Percentiles rank a stretch among this genome's conserved stretches.
phyloP scores from a whole-genome alignment of 2,329 filamentous ascomycete genomes.

The Penicillium sp. region DNA sequence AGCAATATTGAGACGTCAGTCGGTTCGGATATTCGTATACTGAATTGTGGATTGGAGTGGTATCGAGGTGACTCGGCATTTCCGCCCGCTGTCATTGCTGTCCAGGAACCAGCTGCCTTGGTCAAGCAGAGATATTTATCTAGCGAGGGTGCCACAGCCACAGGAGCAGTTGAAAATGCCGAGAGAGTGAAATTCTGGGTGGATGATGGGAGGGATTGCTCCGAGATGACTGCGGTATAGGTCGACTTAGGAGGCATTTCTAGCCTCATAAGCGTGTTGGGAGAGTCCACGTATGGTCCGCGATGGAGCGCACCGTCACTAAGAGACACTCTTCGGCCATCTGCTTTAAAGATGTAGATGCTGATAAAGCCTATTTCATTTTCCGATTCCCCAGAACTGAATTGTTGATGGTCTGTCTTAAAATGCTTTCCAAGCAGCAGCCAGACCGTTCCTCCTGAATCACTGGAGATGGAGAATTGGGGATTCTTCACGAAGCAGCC shows the following conservation, averaged over 20 bases:
- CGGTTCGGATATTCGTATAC: slow-evolving; percentile 54
- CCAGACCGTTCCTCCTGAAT: slow-evolving; percentile 67
- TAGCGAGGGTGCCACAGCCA: slow-evolving; percentile 61
- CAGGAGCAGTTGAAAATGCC: slow-evolving; percentile 66
- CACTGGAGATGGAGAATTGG: slow-evolving; percentile 56
- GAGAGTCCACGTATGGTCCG: slow-evolving; percentile 88
- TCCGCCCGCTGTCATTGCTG: slow-evolving; percentile 74
- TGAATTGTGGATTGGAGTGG: slow-evolving; percentile 84
- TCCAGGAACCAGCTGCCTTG: slow-evolving; percentile 70
- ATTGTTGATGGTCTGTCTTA: slow-evolving; percentile 60
- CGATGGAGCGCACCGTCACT: slow-evolving; percentile 69
- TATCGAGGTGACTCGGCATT: slow-evolving; percentile 75
- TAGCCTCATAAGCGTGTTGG: slow-evolving; percentile 81
- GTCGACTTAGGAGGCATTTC: slow-evolving; percentile 53
- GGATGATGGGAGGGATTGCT: slow-evolving; percentile 71
- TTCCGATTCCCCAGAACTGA: slow-evolving; percentile 42
- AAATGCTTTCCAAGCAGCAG: slow-evolving; percentile 85
- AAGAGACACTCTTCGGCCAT: slow-evolving; percentile 70
- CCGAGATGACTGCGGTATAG: slow-evolving; percentile 69
- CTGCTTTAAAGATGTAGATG: slow-evolving; percentile 72
- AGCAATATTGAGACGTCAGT: slow-evolving; percentile 72
- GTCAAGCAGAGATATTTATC: slow-evolving; percentile 59
- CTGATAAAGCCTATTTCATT: slow-evolving; percentile 77
- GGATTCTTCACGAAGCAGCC: slow-evolving; percentile 70
- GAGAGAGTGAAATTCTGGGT: slow-evolving; percentile 85